A percentile compares a stretch with the other conserved stretches of the same genome.
phyloP scores from a whole-genome alignment of 2,329 filamentous ascomycete species.

The Metarhizium humberi region DNA sequence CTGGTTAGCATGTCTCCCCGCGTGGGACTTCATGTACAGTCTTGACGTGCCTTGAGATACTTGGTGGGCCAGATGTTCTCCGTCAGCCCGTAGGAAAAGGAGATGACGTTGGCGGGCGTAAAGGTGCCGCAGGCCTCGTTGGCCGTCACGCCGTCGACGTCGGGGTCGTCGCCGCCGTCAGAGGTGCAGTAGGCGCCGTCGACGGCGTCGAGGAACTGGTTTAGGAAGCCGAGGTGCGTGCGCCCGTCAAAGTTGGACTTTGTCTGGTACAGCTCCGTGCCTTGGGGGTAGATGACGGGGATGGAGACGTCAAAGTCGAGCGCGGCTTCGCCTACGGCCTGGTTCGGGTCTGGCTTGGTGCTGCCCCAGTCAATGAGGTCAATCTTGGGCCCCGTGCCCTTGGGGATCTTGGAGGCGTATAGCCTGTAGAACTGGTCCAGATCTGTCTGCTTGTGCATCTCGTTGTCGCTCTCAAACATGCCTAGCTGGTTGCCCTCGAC shows the following conservation, averaged over 20 bases:
- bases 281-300: conserved; percentile 41
- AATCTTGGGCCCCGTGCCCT: conserved; percentile 32
- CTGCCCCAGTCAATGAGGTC: conserved; percentile 35
- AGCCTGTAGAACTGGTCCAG: conserved; percentile 37
- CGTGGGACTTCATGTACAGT: too few species aligned
- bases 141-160: conserved; percentile 29
- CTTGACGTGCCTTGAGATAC: conserved; percentile 27
- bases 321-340: conserved; percentile 34
- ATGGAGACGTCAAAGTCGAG: conserved; percentile 45
- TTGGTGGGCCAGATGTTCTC: conserved; percentile 36
- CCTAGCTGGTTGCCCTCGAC: conserved; percentile 38
- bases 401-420: conserved; percentile 28
- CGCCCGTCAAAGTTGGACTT: conserved; percentile 17
- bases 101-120: conserved; percentile 40
- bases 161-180: conserved; percentile 27
- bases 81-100: conserved; percentile 43
- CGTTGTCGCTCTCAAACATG: conserved; percentile 41
- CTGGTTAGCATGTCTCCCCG: not conserved
- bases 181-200: conserved; percentile 33
- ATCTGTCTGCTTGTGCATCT: conserved; percentile 40
- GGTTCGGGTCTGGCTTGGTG: conserved; percentile 23
- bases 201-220: conserved; percentile 33
- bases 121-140: conserved; percentile 35
- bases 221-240: conserved; percentile 27
- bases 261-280: conserved; percentile 38